These are phyloP conservation scores for Solanum hybrid DNA, from an alignment of 305 asterid genomes.

Conservation along the genomic window DNA sequence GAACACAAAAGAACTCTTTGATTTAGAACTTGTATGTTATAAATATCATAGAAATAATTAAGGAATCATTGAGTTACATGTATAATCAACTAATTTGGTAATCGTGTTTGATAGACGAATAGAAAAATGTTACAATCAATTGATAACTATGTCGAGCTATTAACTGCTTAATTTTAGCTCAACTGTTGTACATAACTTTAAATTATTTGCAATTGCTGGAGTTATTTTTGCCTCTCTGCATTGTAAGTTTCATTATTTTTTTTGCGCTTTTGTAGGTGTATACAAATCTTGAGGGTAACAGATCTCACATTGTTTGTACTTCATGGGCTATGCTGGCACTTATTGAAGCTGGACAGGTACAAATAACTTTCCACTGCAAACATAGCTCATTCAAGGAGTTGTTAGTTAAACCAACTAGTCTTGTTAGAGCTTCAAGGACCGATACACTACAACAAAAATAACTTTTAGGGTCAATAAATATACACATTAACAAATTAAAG, in stretches of 20 bases:
- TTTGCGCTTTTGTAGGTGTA: conserved; percentile 33
- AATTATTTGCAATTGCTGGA: not conserved
- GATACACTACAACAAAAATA: not conserved
- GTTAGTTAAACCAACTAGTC: not conserved
- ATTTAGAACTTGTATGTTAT: not conserved
- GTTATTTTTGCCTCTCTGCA: not conserved
- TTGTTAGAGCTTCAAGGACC: not conserved
- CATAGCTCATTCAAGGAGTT: not conserved
- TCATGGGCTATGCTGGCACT: conserved; percentile 28
- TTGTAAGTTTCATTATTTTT: not conserved
- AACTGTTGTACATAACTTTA: not conserved
- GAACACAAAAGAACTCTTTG: not conserved
- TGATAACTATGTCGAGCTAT: not conserved
- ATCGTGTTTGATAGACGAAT: not conserved
- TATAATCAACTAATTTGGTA: not conserved
- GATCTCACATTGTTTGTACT: not conserved
- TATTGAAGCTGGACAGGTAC: conserved; percentile 57
- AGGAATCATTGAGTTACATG: not conserved
- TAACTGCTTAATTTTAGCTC: not conserved
- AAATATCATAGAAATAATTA: not conserved
- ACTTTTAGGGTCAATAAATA: not conserved
- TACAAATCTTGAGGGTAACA: conserved; percentile 43
- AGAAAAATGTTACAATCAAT: not conserved
- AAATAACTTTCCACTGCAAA: conserved; percentile 1
- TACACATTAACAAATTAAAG: not conserved